Base-by-base conservation (phyloP, 345 rosid species). In the Geranium brycei region DNA sequence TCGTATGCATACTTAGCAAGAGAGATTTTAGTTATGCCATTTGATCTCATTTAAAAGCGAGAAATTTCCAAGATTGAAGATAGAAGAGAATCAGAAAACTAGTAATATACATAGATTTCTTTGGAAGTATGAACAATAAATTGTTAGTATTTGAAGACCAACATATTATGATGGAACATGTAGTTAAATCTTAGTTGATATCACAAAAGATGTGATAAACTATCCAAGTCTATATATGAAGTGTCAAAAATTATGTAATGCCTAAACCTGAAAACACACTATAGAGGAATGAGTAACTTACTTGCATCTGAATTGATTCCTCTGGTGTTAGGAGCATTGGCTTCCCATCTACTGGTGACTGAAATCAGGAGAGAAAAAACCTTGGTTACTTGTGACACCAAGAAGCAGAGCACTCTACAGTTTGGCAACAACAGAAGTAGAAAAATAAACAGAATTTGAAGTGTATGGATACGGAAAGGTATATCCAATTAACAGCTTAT, bases 261-360 rank as follows among this genome's bases (percentile, higher is more conserved):
- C 47, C 47, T 38, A 38, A 38, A 38, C 47, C 47, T 5, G 47
- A 38, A 47, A 47, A 47, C 3, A 47, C 53, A 47, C 13, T 13
- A 11, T 13, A 47, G 53, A 47, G 53, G 53, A 10, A 47, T 13
- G 10, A 47, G 53, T 47, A 31, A 65, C 82, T 35, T 70, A 87
- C 89, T 76, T 88, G 95, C 74, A 88, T 85, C 73, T 88, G 82
- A 78, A 88, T 88, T 4, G 95, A 88, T 64, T 88, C 95, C 76
- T 85, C 95, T 3, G 91, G 95, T 41, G 95, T 85, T 63, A 88
- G 78, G 67, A 88, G 91, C 91, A 88, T 83, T 60, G 87, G 89
- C 69, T 82, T 85, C 64, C 91, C 91, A 74, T 88, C 91, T 51
- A 83, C 82, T 57, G 95, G 91, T 55, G 95, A 88, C 95, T 88